phyloP scores from a whole-genome alignment of 352 stramenopile genomes.

The Paralagenidium karlingii region DNA sequence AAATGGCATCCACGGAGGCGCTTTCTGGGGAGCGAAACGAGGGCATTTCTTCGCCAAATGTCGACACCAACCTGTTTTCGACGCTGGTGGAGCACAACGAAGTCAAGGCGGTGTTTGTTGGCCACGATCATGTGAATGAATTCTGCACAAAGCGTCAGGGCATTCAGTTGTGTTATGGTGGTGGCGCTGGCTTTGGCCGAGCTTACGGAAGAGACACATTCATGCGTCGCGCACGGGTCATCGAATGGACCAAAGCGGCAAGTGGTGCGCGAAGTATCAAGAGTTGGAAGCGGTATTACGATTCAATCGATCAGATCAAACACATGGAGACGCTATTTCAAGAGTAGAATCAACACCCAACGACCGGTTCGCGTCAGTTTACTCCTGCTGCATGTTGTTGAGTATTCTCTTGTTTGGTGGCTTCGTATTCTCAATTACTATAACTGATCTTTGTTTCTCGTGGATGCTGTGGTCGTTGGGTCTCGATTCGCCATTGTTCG shows the following conservation, averaged over 20 bases:
- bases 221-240: conserved; percentile 27
- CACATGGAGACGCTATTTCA: too few species aligned
- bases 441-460: too few species aligned
- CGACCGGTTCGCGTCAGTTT: too few species aligned
- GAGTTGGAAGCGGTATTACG: conserved; percentile 17
- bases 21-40: conserved; percentile 19
- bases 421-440: too few species aligned
- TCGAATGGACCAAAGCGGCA: conserved; percentile 32
- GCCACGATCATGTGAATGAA: conserved; percentile 51
- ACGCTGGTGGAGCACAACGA: conserved; percentile 31
- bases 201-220: conserved; percentile 18
- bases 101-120: conserved; percentile 44
- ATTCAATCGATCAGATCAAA: too few species aligned
- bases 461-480: too few species aligned
- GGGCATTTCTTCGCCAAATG: conserved; percentile 14
- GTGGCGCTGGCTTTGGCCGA: conserved; percentile 26
- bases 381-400: too few species aligned
- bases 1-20: conserved; percentile 2
- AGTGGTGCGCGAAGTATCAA: conserved; percentile 6
- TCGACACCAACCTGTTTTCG: conserved; percentile 28
- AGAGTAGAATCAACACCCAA: too few species aligned
- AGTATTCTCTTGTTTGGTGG: too few species aligned
- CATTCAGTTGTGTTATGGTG: conserved; percentile 47
- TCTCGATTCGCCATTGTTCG: too few species aligned
- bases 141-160: conserved; percentile 27